Percentiles rank a stretch among this genome's conserved stretches.
These are phyloP conservation scores for Fusarium robinianum DNA, from an alignment of 2,329 filamentous ascomycete genomes.

Conservation along the genomic window DNA sequence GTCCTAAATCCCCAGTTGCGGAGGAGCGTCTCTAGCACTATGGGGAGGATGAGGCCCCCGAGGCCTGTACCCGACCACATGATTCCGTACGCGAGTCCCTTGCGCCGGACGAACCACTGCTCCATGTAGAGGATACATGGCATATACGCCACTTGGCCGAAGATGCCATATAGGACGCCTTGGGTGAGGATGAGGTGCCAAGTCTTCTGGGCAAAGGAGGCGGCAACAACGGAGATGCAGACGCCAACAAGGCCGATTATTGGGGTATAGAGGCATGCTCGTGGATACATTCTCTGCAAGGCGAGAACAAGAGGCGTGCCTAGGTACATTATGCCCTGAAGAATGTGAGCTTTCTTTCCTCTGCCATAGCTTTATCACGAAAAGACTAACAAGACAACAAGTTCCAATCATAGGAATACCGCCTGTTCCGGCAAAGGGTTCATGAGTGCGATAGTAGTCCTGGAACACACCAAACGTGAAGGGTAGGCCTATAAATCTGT, in stretches of 20 bases:
- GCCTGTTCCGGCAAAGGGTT: constrained; percentile 55
- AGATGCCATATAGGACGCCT: constrained; percentile 60
- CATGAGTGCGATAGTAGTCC: constrained; percentile 62
- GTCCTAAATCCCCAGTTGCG: background rate
- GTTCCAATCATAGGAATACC: constrained; percentile 65
- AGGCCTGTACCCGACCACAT: constrained; percentile 45
- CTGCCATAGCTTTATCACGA: constrained; percentile 29
- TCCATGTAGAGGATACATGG: constrained; percentile 59
- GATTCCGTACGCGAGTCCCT: constrained; percentile 57
- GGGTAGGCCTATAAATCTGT: constrained; percentile 56
- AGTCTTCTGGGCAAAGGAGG: constrained; percentile 52
- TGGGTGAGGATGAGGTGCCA: constrained; percentile 59
- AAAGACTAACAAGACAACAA: constrained; percentile 55
- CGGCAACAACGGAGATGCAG: constrained; percentile 53
- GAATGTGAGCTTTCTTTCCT: background rate
- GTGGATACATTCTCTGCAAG: constrained; percentile 47
- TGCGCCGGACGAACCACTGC: constrained; percentile 55
- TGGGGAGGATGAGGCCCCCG: constrained; percentile 5
- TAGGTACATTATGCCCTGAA: constrained; percentile 45
- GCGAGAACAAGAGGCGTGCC: constrained; percentile 51
- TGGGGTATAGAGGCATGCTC: constrained; percentile 45
- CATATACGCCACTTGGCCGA: constrained; percentile 56
- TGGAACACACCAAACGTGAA: constrained; percentile 70
- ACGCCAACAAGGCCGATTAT: constrained; percentile 49
- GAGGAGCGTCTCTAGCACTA: constrained; percentile 3